These are phyloP conservation scores for Striga hermonthica DNA, from an alignment of 305 asterid species.

Conservation along the genomic window DNA sequence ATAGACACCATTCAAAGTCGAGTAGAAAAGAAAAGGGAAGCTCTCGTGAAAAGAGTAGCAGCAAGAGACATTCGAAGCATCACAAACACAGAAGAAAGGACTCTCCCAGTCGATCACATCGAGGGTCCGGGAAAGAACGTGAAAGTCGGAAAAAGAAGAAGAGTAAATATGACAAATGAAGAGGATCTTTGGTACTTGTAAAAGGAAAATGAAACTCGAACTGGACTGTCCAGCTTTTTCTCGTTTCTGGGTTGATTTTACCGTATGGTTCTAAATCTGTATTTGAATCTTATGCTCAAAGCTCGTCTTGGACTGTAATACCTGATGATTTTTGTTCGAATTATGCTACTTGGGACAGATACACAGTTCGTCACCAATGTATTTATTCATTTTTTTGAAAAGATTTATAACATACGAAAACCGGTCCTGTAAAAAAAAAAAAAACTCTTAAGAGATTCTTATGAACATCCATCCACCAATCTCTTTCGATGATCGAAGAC, in stretches of 20 bases:
- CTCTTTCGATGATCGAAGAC: too few species aligned
- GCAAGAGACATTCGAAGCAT: constrained; percentile 70
- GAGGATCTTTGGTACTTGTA: background rate
- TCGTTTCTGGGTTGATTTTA: background rate
- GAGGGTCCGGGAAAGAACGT: constrained; percentile 46
- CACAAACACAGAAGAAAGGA: constrained; percentile 60
- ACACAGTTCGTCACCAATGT: too few species aligned
- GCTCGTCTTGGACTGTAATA: background rate
- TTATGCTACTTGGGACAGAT: background rate
- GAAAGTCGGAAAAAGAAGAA: constrained; percentile 49
- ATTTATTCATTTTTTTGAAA: too few species aligned
- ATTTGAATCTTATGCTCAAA: background rate
- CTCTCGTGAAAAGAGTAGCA: constrained; percentile 53
- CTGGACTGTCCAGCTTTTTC: background rate
- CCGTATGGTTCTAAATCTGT: background rate
- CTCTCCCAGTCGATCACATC: constrained; percentile 56
- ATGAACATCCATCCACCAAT: too few species aligned
- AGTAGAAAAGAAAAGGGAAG: constrained; percentile 49
- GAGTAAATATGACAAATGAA: constrained; percentile 42
- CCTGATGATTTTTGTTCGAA: background rate
- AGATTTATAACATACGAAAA: too few species aligned
- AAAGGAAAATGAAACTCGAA: background rate
- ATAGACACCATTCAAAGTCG: constrained; percentile 43
- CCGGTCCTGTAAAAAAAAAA: too few species aligned
- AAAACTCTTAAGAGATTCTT: too few species aligned